These are phyloP conservation scores for Ceratobasidium sp. DNA, from an alignment of 1,284 basidiomycete species.

Conservation along the genomic window DNA sequence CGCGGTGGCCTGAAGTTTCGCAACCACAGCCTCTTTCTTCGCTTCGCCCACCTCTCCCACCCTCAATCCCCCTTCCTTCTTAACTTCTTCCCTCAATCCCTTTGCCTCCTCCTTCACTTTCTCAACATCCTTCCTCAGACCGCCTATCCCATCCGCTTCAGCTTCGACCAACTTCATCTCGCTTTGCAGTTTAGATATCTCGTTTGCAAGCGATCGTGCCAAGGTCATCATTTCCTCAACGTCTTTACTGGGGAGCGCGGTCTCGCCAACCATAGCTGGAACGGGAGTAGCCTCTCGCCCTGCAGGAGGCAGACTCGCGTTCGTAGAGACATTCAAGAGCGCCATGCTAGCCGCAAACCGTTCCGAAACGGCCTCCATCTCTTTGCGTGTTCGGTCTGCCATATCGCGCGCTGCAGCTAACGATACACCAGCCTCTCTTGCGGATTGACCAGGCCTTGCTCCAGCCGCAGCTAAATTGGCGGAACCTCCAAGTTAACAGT, in stretches of 20 bases:
- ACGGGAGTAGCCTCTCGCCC: not conserved
- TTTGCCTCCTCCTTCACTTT: not conserved
- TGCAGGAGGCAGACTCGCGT: not conserved
- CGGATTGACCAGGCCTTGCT: no score
- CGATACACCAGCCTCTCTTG: no score
- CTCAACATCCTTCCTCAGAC: not conserved
- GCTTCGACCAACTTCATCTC: constrained; percentile 1
- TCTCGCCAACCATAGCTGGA: not conserved
- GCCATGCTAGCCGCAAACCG: constrained; percentile 6
- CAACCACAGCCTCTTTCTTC: not conserved
- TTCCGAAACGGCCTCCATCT: not conserved
- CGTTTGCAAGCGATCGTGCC: not conserved
- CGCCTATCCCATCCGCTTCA: not conserved
- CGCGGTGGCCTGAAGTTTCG: not conserved
- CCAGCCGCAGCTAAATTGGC: no score
- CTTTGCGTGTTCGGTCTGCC: no score
- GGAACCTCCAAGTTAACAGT: not conserved
- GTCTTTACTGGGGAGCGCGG: not conserved
- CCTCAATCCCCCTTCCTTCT: constrained; percentile 14
- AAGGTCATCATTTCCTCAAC: not conserved
- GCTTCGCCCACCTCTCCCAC: constrained; percentile 6
- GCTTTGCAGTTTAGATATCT: constrained; percentile 13
- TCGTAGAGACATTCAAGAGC: not conserved
- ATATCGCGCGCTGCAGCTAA: no score
- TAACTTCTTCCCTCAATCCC: not conserved